These are phyloP conservation scores for Colletotrichum scovillei DNA, from an alignment of 2,329 filamentous ascomycete genomes.

Conservation along the genomic window DNA sequence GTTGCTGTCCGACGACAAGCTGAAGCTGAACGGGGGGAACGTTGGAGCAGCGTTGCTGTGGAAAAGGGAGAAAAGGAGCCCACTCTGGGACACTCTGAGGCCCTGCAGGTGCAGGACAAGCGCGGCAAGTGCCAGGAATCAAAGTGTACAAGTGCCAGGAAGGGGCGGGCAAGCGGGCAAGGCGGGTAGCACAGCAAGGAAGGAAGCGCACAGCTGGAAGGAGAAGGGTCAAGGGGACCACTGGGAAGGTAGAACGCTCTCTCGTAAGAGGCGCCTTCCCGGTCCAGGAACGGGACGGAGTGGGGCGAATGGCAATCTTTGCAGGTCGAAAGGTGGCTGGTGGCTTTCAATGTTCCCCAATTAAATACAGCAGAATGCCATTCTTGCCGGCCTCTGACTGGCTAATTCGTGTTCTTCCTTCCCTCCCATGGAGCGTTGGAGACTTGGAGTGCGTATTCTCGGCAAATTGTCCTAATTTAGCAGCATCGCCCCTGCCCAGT, in stretches of 20 bases:
- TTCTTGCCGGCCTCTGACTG: constrained; percentile 2
- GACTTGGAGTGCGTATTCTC: constrained; percentile 21
- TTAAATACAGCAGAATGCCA: constrained; percentile 1
- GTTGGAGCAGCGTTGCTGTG: constrained; percentile 40
- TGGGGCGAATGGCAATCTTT: constrained; percentile 15
- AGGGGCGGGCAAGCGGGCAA: background rate
- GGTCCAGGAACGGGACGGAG: constrained; percentile 16
- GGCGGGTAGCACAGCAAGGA: background rate
- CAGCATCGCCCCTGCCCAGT: constrained; percentile 15
- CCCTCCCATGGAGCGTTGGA: background rate
- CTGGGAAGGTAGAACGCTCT: background rate
- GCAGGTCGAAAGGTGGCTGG: background rate
- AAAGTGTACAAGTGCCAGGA: constrained; percentile 2
- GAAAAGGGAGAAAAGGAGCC: constrained; percentile 39
- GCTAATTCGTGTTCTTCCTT: constrained; percentile 3
- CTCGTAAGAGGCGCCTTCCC: constrained; percentile 10
- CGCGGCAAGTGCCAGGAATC: background rate
- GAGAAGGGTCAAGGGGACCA: no score
- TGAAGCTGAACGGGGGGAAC: constrained; percentile 19
- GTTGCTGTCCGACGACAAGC: constrained; percentile 35
- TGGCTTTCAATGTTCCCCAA: background rate
- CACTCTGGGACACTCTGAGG: background rate
- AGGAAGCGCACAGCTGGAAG: background rate
- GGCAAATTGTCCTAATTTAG: constrained; percentile 39
- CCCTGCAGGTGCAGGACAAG: background rate